Base-by-base conservation (phyloP, 2,329 filamentous ascomycete genomes). In the Ascochyta clinopodiicola region DNA sequence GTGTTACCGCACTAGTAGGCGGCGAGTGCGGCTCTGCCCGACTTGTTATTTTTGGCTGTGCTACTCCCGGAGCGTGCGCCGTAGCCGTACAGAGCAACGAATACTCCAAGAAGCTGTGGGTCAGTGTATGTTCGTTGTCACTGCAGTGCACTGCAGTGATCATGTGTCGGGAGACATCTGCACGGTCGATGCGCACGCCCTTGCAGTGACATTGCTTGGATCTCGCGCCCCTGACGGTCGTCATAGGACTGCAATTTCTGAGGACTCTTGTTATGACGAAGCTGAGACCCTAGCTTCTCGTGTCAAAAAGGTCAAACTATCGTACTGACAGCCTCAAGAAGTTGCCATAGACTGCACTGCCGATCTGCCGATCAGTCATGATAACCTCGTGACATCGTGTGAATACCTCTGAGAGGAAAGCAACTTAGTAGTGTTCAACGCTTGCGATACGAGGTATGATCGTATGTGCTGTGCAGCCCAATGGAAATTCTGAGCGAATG, bases 1-100 rank as follows among this genome's bases (percentile, higher is more conserved):
- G 24, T 44, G 34, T 31, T 7, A 39, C 45, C 45, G 51, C 44
- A 19, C 19, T 21, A 22, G 12, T 39, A 40, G 45, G 17, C 44
- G 44, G 44, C 8, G 15, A 43, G 38, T 44, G 39, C 51, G 51
- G 51, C 39, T 46, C 52, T 43, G 42, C 36, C 46, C 52, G 45
- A n/a, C 21, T 36, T 32, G 46, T 42, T 50, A 50, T 56, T 56
- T 50, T 35, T 6, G 25, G 46, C 25, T 21, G 27, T n/a, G 22
- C 36, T 31, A 55, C 21, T 8, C 24, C 51, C 13, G 37, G 17
- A 31, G 19, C 31, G 19, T 29, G 25, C 27, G 27, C 17, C 17
- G 17, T 17, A 17, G 17, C 17, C 17, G 17, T 17, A 17, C 17
- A 17, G 8, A 29, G 9, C 27, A 10, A 31, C n/a, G 34, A 10